These are phyloP conservation scores for Saturnispora ahearnii DNA, from an alignment of 805 yeast species.

Conservation along the genomic window DNA sequence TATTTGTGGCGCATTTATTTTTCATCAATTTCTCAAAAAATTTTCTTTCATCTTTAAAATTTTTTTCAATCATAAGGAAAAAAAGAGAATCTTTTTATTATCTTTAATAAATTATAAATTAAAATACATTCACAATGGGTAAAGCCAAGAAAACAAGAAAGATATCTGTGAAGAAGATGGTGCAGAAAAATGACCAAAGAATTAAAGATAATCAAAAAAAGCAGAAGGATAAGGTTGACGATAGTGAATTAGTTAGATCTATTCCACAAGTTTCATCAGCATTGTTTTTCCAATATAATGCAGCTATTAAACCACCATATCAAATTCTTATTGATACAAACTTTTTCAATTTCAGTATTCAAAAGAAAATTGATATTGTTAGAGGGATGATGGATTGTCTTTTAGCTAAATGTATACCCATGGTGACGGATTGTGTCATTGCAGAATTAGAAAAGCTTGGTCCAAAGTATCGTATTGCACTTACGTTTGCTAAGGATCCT, in stretches of 20 bases:
- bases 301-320: slow-evolving; percentile 95
- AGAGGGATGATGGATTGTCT: slow-evolving; percentile 95
- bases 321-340: slow-evolving; percentile 94
- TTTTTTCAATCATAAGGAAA: not conserved
- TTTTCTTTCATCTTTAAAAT: not conserved
- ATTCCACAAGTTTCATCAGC: slow-evolving; percentile 95
- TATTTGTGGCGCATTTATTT: not conserved
- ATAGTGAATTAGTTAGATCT: slow-evolving; percentile 65
- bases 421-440: slow-evolving; percentile 94
- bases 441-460: slow-evolving; percentile 97
- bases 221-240: slow-evolving; percentile 37
- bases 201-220: slow-evolving; percentile 37
- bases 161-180: slow-evolving; percentile 87
- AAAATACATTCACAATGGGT: slow-evolving; percentile 52
- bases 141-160: slow-evolving; percentile 95
- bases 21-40: not conserved
- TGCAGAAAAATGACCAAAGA: slow-evolving; percentile 65
- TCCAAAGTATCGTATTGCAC: slow-evolving; percentile 87
- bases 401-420: slow-evolving; percentile 90
- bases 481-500: slow-evolving; percentile 88
- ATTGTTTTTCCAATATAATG: slow-evolving; percentile 86
- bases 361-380: slow-evolving; percentile 89
- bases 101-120: not conserved
- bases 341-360: slow-evolving; percentile 92
- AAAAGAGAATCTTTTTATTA: not conserved